Percentiles rank a stretch among this genome's conserved stretches.
Evolutionary conservation across 176 grass and related monocot species (phyloP).

Genomic region (Raddia guianensis): DNA sequence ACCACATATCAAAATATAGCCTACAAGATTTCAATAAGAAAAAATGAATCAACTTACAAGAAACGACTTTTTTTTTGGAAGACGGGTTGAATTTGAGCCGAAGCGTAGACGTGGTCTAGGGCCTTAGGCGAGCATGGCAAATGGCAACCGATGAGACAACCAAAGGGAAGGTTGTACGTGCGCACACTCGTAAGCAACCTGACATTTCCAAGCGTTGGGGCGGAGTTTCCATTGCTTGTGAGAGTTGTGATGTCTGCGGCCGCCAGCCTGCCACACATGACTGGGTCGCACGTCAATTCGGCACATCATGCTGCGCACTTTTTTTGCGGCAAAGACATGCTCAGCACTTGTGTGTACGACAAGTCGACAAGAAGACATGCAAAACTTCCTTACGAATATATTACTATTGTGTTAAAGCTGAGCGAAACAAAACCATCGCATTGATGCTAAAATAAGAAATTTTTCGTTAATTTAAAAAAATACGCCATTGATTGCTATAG

Average conservation of each 20-base stretch:
- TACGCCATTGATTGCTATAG: too few relatives aligned
- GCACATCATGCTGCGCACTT: constrained; percentile 35
- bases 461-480: too few relatives aligned
- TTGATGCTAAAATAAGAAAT: too few relatives aligned
- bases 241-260: background rate
- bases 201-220: constrained; percentile 2
- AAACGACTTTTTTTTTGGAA: too few relatives aligned
- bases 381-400: too few relatives aligned
- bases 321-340: background rate
- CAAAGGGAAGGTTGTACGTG: background rate
- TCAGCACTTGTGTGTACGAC: constrained; percentile 12
- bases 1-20: background rate
- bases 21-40: too few relatives aligned
- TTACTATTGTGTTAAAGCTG: too few relatives aligned
- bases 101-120: constrained; percentile 32
- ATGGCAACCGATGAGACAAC: background rate
- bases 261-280: constrained; percentile 18
- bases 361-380: background rate
- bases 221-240: constrained; percentile 27
- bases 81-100: background rate
- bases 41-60: background rate
- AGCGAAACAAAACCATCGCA: too few relatives aligned
- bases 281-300: constrained; percentile 50
- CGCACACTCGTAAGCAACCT: constrained; percentile 38
- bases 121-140: constrained; percentile 8